Percentiles rank a stretch among this genome's conserved stretches.
Evolutionary conservation across 2,329 filamentous ascomycete genomes (phyloP).

Genomic region (Aspergillus quadricinctus): DNA sequence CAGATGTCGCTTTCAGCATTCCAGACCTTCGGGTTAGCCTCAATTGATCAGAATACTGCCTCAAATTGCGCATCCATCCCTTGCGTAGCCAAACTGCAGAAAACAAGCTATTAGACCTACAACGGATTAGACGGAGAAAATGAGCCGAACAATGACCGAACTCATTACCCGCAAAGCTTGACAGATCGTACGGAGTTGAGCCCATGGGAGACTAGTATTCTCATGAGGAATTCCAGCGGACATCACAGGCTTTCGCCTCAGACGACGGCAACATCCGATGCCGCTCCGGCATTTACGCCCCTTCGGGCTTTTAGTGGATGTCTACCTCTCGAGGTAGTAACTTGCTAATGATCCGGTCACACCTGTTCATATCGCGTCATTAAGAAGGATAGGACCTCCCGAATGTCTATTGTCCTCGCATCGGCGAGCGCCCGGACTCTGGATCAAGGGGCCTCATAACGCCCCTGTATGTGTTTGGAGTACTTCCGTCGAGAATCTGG

Average conservation of each 20-base stretch:
- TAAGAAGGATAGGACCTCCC: background rate
- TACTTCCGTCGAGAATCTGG: background rate
- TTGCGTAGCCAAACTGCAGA: background rate
- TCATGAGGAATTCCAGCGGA: background rate
- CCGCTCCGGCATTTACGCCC: background rate
- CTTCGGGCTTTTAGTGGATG: background rate
- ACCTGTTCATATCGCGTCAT: background rate
- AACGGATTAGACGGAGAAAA: background rate
- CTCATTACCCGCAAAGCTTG: background rate
- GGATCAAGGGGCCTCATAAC: background rate
- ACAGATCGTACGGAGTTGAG: background rate
- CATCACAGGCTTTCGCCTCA: background rate
- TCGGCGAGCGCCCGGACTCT: slow-evolving; percentile 12
- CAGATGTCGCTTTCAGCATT: background rate
- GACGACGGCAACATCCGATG: background rate
- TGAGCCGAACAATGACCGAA: background rate
- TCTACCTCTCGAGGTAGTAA: background rate
- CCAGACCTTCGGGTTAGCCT: background rate
- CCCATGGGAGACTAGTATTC: background rate
- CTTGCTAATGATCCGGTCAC: background rate
- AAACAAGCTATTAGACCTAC: background rate
- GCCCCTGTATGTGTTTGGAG: background rate
- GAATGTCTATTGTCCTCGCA: slow-evolving; percentile 4
- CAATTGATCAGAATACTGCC: background rate
- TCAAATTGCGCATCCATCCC: background rate